Conservation (phyloP, 2,329 filamentous ascomycete genomes). For the Penicillium thymicola region DNA sequence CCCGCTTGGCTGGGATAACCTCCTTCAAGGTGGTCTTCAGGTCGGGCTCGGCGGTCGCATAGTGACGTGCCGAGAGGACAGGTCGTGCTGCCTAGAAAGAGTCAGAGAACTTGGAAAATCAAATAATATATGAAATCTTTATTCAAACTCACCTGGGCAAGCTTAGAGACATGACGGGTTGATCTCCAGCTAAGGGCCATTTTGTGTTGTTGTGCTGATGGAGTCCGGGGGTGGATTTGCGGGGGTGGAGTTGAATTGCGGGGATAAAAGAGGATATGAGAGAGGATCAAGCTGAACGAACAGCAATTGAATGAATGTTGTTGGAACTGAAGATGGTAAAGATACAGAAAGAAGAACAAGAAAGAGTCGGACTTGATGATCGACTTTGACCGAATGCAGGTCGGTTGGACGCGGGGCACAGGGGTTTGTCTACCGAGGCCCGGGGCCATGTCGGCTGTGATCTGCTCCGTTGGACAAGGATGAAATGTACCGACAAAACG, state of each 20-base stretch:
- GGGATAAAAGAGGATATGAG: conserved; percentile 2
- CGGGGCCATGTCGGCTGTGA: conserved; percentile 10
- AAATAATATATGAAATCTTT: not conserved
- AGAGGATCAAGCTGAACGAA: not conserved
- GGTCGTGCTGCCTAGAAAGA: conserved; percentile 21
- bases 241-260: conserved; percentile 22
- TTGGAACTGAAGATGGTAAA: conserved; percentile 1
- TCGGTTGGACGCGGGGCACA: conserved; percentile 24
- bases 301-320: not conserved
- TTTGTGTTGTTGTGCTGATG: conserved; percentile 12
- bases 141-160: conserved; percentile 33
- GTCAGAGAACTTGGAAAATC: not conserved
- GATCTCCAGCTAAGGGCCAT: conserved; percentile 40
- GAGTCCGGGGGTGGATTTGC: conserved; percentile 24
- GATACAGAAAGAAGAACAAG: not conserved
- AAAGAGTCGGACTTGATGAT: conserved; percentile 8
- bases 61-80: conserved; percentile 27
- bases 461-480: not conserved
- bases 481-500: not conserved
- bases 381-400: conserved; percentile 8
- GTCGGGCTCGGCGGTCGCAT: conserved; percentile 73
- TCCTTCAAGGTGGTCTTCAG: conserved; percentile 83
- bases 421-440: conserved; percentile 20
- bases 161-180: conserved; percentile 37
- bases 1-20: conserved; percentile 86